Evolutionary conservation across 257 asterid genomes (phyloP).

Genomic region (Salvia hispanica): DNA sequence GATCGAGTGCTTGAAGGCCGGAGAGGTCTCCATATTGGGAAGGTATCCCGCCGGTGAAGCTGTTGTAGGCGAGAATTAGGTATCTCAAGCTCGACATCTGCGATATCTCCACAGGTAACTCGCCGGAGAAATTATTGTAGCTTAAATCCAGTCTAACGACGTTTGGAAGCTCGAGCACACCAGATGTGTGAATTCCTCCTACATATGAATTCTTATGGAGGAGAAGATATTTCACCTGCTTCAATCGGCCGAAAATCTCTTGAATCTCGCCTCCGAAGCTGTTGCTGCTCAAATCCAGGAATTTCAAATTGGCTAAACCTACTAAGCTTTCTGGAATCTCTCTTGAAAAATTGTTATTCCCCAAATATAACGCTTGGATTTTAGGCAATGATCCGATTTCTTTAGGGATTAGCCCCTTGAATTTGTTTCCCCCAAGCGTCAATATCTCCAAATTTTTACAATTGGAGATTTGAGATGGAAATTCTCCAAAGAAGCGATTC

Average conservation of each 20-base stretch:
- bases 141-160: slow-evolving; percentile 76
- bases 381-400: slow-evolving; percentile 63
- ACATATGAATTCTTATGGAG: slow-evolving; percentile 59
- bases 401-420: slow-evolving; percentile 63
- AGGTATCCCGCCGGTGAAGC: slow-evolving; percentile 77
- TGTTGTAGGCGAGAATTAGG: slow-evolving; percentile 72
- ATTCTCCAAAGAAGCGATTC: slow-evolving; percentile 54
- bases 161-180: slow-evolving; percentile 59
- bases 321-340: slow-evolving; percentile 68
- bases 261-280: slow-evolving; percentile 74
- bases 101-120: slow-evolving; percentile 61
- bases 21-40: slow-evolving; percentile 61
- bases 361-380: slow-evolving; percentile 60
- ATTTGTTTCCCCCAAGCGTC: slow-evolving; percentile 58
- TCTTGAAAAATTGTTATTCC: slow-evolving; percentile 68
- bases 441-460: slow-evolving; percentile 52
- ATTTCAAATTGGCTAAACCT: slow-evolving; percentile 47
- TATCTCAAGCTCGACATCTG: slow-evolving; percentile 58
- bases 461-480: slow-evolving; percentile 61
- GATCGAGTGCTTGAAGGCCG: slow-evolving; percentile 82
- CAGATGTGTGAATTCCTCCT: slow-evolving; percentile 65
- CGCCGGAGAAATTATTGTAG: slow-evolving; percentile 68
- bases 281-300: slow-evolving; percentile 75
- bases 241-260: slow-evolving; percentile 56
- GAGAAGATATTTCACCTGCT: slow-evolving; percentile 64